phyloP scores from a whole-genome alignment of 768 basidiomycete genomes.

The Mycena galopus region DNA sequence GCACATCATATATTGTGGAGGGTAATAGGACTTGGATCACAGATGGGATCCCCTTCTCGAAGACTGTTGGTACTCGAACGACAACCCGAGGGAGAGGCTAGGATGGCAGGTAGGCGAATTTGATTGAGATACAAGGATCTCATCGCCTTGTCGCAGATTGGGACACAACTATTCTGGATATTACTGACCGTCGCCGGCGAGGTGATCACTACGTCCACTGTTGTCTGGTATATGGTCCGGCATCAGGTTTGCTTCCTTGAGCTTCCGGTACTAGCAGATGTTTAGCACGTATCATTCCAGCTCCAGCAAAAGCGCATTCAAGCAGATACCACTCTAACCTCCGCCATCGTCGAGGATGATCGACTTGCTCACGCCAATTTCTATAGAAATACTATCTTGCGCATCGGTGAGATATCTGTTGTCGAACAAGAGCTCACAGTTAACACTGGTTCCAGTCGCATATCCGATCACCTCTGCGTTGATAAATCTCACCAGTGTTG shows the following conservation, averaged over 20 bases:
- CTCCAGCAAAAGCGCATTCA: constrained; percentile 5
- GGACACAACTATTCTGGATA: constrained; percentile 15
- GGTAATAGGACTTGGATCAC: not conserved
- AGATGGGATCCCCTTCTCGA: constrained; percentile 39
- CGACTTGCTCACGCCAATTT: constrained; percentile 2
- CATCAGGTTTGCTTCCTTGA: constrained; percentile 2
- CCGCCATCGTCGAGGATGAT: not conserved
- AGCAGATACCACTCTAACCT: not conserved
- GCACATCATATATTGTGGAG: not conserved
- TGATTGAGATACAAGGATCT: not conserved
- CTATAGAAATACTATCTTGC: constrained; percentile 13
- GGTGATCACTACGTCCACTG: constrained; percentile 11
- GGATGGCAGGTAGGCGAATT: constrained; percentile 35
- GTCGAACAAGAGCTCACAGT: not conserved
- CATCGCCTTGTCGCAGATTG: constrained; percentile 11
- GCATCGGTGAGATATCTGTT: constrained; percentile 1
- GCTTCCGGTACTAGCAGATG: not conserved
- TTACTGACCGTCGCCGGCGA: constrained; percentile 19
- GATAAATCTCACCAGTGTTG: constrained; percentile 14
- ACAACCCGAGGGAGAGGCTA: constrained; percentile 29
- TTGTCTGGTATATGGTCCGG: constrained; percentile 11
- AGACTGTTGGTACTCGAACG: constrained; percentile 42
- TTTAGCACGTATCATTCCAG: constrained; percentile 2
- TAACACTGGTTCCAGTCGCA: constrained; percentile 11
- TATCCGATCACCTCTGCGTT: constrained; percentile 16